phyloP scores from a whole-genome alignment of 345 rosid species.

The Tarenaya hassleriana region DNA sequence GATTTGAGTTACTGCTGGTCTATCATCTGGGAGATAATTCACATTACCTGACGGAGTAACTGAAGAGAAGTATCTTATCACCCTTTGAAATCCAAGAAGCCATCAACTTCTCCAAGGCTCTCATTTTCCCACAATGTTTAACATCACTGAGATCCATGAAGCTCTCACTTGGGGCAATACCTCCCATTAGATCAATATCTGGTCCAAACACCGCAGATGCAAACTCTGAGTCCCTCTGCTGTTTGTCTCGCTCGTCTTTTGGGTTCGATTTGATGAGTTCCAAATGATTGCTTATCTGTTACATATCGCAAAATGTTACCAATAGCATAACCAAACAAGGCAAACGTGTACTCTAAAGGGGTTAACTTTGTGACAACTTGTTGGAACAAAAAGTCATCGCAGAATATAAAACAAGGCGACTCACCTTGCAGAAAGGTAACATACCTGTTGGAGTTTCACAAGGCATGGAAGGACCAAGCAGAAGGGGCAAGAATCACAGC shows the following conservation, averaged over 20 bases:
- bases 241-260: slow-evolving; percentile 78
- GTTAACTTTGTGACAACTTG: no score
- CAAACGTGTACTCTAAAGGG: no score
- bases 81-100: slow-evolving; percentile 73
- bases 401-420: not conserved
- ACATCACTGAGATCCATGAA: slow-evolving; percentile 82
- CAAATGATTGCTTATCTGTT: slow-evolving; percentile 87
- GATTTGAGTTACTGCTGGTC: no score
- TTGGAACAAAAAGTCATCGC: not conserved
- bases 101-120: slow-evolving; percentile 75
- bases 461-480: slow-evolving; percentile 96
- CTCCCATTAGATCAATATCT: slow-evolving; percentile 79
- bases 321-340: no score
- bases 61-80: slow-evolving; percentile 90
- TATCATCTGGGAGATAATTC: not conserved
- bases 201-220: slow-evolving; percentile 72
- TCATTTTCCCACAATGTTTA: slow-evolving; percentile 91
- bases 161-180: slow-evolving; percentile 55
- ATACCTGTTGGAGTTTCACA: slow-evolving; percentile 76
- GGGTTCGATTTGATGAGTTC: slow-evolving; percentile 97
- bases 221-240: slow-evolving; percentile 84
- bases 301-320: not conserved
- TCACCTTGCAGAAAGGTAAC: slow-evolving; percentile 2
- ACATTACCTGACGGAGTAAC: slow-evolving; percentile 84
- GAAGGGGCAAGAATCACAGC: slow-evolving; percentile 96